phyloP scores from a whole-genome alignment of 2,329 filamentous ascomycete genomes.

The Nannizziopsis barbatae region DNA sequence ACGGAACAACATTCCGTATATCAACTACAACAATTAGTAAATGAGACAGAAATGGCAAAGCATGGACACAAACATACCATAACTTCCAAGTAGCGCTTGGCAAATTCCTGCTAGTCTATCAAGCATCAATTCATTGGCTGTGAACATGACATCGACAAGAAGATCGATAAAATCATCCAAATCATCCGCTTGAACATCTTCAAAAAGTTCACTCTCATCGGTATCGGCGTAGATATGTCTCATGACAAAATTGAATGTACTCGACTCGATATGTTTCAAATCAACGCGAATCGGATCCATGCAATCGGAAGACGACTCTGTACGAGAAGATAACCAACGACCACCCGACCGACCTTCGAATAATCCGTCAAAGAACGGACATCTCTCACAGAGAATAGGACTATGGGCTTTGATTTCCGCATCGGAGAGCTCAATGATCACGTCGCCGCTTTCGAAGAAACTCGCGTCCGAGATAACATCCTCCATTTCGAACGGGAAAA shows the following conservation, averaged over 20 bases:
- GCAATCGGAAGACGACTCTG: conserved; percentile 29
- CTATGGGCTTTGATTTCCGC: conserved; percentile 63
- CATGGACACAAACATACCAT: conserved; percentile 41
- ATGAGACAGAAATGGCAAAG: background rate
- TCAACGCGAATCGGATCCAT: conserved; percentile 57
- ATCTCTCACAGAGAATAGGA: conserved; percentile 65
- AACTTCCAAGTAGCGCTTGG: conserved; percentile 69
- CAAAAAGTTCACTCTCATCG: conserved; percentile 63
- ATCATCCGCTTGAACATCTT: conserved; percentile 57
- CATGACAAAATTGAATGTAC: conserved; percentile 67
- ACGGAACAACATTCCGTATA: conserved; percentile 69
- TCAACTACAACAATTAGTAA: conserved; percentile 43
- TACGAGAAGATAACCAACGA: conserved; percentile 64
- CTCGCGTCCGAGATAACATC: conserved; percentile 54
- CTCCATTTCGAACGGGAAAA: conserved; percentile 58
- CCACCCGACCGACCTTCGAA: conserved; percentile 82
- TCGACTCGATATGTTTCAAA: conserved; percentile 63
- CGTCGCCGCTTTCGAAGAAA: conserved; percentile 71
- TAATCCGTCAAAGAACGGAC: conserved; percentile 82
- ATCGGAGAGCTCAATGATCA: conserved; percentile 65
- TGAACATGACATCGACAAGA: conserved; percentile 79
- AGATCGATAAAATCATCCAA: conserved; percentile 79
- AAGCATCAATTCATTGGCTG: conserved; percentile 91
- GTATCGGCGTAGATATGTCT: conserved; percentile 73
- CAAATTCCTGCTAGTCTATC: conserved; percentile 83